These are phyloP conservation scores for Arctostaphylos glauca DNA, from an alignment of 148 eudicot genomes.

Conservation along the genomic window DNA sequence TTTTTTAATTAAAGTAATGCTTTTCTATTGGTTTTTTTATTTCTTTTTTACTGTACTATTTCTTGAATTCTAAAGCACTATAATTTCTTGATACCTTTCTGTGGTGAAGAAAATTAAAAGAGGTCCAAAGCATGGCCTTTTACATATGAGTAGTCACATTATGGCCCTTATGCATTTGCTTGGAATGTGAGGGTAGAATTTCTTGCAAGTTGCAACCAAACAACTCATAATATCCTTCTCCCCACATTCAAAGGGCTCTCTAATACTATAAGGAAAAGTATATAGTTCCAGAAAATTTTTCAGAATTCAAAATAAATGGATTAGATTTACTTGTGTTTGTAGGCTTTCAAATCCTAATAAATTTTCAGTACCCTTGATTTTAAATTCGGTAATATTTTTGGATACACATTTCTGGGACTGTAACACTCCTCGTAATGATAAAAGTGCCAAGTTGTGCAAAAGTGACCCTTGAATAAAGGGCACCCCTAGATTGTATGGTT, in stretches of 20 bases:
- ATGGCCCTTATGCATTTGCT: slow-evolving; percentile 9
- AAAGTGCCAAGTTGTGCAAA: slow-evolving; percentile 9
- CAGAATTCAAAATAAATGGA: too few species aligned
- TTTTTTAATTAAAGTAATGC: too few species aligned
- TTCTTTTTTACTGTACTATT: neutral
- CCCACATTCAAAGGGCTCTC: neutral
- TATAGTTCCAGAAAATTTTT: too few species aligned
- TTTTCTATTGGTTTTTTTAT: neutral
- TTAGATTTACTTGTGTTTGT: too few species aligned
- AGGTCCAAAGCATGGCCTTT: neutral
- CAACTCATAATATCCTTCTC: neutral
- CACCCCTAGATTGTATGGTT: neutral
- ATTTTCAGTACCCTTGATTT: too few species aligned
- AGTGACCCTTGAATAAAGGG: neutral
- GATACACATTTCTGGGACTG: too few species aligned
- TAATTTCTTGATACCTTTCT: neutral
- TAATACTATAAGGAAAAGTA: neutral
- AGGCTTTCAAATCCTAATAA: too few species aligned
- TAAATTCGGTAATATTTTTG: too few species aligned
- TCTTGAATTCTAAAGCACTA: neutral
- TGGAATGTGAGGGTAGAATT: slow-evolving; percentile 7
- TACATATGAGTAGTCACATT: neutral
- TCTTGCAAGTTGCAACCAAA: slow-evolving; percentile 12
- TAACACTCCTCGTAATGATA: too few species aligned
- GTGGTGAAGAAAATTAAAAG: neutral